These are phyloP conservation scores for Sindora glabra DNA, from an alignment of 306 rosid species.

Conservation along the genomic window DNA sequence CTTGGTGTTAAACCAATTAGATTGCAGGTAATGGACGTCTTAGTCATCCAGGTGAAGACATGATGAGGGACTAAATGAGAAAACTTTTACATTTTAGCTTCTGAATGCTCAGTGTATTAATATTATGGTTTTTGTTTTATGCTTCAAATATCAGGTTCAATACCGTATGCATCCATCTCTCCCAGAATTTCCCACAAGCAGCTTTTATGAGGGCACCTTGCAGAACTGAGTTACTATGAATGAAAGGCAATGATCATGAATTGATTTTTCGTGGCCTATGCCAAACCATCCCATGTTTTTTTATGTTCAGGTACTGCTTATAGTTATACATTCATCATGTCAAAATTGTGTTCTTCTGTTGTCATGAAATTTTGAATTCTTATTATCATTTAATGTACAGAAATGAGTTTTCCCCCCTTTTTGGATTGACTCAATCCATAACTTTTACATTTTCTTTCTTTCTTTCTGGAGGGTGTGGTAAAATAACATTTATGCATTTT, in stretches of 20 bases:
- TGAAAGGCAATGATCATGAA: constrained; percentile 90
- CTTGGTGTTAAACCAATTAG: constrained; percentile 98
- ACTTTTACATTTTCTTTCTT: too few relatives aligned
- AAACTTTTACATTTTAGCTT: too few relatives aligned
- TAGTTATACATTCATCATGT: too few relatives aligned
- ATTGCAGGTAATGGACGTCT: constrained; percentile 64
- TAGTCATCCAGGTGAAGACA: too few relatives aligned
- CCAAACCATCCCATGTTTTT: constrained; percentile 99
- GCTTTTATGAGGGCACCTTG: constrained; percentile 95
- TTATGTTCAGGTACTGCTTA: constrained; percentile 76
- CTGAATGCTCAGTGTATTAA: too few relatives aligned
- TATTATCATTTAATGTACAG: too few relatives aligned
- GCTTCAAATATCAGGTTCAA: constrained; percentile 66
- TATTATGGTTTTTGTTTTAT: background rate
- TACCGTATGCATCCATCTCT: constrained; percentile 98
- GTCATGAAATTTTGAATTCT: too few relatives aligned
- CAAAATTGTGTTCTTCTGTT: too few relatives aligned
- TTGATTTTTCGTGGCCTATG: constrained; percentile 99
- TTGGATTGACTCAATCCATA: too few relatives aligned
- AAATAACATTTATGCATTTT: background rate
- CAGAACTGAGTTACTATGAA: constrained; percentile 97
- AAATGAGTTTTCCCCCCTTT: too few relatives aligned
- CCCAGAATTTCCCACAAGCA: constrained; percentile 95
- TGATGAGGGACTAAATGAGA: too few relatives aligned
- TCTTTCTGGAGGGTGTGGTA: too few relatives aligned